Base-by-base conservation (phyloP, 805 yeast genomes). In the Cyberlindnera misumaiensis region DNA sequence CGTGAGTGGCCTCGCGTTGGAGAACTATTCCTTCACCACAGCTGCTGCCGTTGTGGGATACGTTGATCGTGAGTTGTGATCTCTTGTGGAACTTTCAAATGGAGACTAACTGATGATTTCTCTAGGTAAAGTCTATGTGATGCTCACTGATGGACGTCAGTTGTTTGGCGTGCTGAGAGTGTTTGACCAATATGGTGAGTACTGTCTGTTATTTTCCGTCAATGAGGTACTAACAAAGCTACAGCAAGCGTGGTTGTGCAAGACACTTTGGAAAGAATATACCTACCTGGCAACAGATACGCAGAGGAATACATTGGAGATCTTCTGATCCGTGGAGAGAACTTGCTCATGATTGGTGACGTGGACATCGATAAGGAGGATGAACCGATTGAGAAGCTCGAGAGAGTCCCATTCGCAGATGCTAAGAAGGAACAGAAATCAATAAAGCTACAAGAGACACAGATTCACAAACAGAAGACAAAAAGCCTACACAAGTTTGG, bases 291-390 rank as follows among this genome's bases (percentile, higher is more conserved):
- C 12, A 66, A 64, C 30, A 55, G 72, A 45, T 90, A 79, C 56
- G 95, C 84, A 8, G 96, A 90, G 58, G 67, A 65, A n/a, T 69
- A 70, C 36, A 73, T 83, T 38, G 96, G 96, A 9, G 84, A 86
- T 36, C 81, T 80, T 56, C 74, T 93, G 65, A 81, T 93, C 30
- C 82, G 98, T 63, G 98, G 98, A 45, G 98, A 93, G 60, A 90
- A 90, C 53, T 93, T 93, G 8, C 93, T 89, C 9, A 75, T 89
- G 78, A 60, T 93, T 58, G 98, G 97, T 15, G 97, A 90, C 59
- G 74, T 90, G 45, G 96, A 89, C 60, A 83, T 87, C 45, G 95
- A 86, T 55, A 73, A 67, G 45, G 96, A 88, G 60, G 95, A 84
- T 54, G 74, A 66, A 44, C 83, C 83, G 37, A 61, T 84, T 49